A percentile compares a stretch with the other conserved stretches of the same genome.
Evolutionary conservation across 169 alveolate species (phyloP).

Genomic region (Toxoplasma gondii): DNA sequence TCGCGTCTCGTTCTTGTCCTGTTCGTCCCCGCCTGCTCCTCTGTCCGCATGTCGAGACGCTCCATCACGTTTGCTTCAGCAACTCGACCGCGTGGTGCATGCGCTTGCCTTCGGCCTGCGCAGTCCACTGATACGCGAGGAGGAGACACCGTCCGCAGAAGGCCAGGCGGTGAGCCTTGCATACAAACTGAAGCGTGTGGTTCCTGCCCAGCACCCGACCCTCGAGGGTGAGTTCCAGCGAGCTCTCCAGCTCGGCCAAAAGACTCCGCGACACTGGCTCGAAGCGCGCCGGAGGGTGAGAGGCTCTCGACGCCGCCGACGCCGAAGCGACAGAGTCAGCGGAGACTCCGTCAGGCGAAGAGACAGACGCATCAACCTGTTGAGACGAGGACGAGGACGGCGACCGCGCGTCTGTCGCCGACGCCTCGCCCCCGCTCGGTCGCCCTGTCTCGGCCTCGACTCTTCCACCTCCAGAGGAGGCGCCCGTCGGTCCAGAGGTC

Average conservation of each 20-base stretch:
- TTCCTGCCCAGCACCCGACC: conserved; percentile 63
- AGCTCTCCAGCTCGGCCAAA: conserved; percentile 41
- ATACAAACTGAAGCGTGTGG: conserved; percentile 56
- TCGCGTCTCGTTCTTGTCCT: background rate
- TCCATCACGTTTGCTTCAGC: background rate
- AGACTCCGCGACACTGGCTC: background rate
- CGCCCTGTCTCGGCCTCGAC: background rate
- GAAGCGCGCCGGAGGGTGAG: background rate
- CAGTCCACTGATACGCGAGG: conserved; percentile 57
- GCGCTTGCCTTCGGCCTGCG: conserved; percentile 55
- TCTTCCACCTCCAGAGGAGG: background rate
- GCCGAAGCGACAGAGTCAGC: background rate
- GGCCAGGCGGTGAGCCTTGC: conserved; percentile 54
- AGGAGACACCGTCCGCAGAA: conserved; percentile 57
- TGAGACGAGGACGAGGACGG: background rate
- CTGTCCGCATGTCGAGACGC: background rate
- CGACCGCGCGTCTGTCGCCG: background rate
- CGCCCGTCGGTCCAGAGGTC: background rate
- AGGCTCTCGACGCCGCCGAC: conserved; percentile 16
- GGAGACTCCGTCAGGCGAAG: background rate
- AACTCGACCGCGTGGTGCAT: background rate
- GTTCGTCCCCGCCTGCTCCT: background rate
- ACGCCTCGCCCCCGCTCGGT: background rate
- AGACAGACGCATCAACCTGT: background rate
- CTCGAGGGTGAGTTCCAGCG: conserved; percentile 61